A percentile compares a stretch with the other conserved stretches of the same genome.
Conservation (phyloP, 305 asterid species). For the Ajuga reptans region DNA sequence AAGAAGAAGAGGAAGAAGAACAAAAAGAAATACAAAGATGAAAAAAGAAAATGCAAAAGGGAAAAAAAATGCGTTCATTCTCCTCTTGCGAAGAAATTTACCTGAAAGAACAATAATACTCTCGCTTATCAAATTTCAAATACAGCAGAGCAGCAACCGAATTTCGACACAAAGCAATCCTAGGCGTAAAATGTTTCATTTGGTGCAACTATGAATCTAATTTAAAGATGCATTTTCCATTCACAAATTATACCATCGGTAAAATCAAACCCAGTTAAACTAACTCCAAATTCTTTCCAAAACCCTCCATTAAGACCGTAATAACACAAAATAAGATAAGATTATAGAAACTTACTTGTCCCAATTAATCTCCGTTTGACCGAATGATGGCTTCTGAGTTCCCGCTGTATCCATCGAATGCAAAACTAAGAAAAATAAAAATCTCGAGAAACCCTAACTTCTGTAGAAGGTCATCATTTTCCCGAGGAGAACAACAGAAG, state of each 20-base stretch:
- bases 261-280: neutral
- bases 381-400: slow-evolving; percentile 39
- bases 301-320: neutral
- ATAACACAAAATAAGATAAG: neutral
- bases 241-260: neutral
- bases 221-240: neutral
- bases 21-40: neutral
- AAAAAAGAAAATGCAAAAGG: neutral
- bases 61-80: neutral
- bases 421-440: neutral
- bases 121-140: neutral
- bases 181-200: neutral
- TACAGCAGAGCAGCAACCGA: neutral
- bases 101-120: slow-evolving; percentile 5
- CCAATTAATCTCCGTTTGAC: slow-evolving; percentile 79
- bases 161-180: neutral
- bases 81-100: neutral
- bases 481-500: neutral
- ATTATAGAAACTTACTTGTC: slow-evolving; percentile 54
- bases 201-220: neutral
- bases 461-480: slow-evolving; percentile 5
- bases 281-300: neutral
- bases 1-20: too few relatives aligned
- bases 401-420: slow-evolving; percentile 50
- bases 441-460: slow-evolving; percentile 18